Conservation (phyloP, 192 early-diverging fungal genomes). For the Umbelopsis ramanniana region DNA sequence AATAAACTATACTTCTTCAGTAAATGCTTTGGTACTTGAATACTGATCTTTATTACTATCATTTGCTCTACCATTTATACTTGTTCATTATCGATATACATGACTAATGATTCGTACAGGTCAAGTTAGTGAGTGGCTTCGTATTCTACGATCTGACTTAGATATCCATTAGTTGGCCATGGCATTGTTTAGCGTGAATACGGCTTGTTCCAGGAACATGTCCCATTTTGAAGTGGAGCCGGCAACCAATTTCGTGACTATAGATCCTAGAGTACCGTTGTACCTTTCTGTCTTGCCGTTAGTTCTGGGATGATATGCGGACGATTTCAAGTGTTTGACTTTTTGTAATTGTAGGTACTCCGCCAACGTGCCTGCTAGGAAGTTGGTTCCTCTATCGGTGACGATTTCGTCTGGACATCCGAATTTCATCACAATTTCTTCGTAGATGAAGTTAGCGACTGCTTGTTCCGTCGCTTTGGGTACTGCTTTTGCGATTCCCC, state of each 20-base stretch:
- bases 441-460: background rate
- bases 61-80: no score
- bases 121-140: no score
- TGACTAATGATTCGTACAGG: no score
- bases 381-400: conserved; percentile 22
- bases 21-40: no score
- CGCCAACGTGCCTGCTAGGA: background rate
- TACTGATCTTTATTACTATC: no score
- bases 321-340: background rate
- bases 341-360: background rate
- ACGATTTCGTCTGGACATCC: conserved; percentile 15
- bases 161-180: no score
- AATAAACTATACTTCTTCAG: no score
- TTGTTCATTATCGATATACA: no score
- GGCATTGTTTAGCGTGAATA: no score
- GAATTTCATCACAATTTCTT: conserved; percentile 15
- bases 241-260: background rate
- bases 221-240: no score
- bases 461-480: background rate
- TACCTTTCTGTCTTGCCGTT: conserved; percentile 27
- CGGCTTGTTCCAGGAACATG: no score
- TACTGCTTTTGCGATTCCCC: conserved; percentile 11
- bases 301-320: conserved; percentile 29
- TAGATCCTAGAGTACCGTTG: conserved; percentile 12
- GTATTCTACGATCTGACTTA: no score